Evolutionary conservation across 345 rosid species (phyloP).

Genomic region (Hypericum perforatum): DNA sequence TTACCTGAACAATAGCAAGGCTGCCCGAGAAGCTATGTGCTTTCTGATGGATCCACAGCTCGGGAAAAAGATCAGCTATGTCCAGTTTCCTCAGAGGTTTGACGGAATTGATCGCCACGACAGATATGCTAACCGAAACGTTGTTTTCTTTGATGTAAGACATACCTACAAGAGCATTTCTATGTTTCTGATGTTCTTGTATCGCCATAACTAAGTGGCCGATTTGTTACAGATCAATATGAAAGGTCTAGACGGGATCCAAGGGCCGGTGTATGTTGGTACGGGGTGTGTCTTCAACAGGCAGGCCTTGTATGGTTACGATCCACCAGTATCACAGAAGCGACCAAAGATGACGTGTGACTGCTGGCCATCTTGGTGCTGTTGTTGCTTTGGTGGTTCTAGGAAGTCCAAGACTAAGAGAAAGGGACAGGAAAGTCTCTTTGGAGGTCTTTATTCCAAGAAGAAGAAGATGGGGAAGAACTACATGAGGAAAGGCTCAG

Average conservation of each 20-base stretch:
- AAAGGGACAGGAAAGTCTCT: constrained; percentile 45
- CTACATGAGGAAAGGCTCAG: constrained; percentile 54
- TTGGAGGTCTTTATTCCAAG: constrained; percentile 41
- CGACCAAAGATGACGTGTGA: constrained; percentile 95
- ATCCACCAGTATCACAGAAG: constrained; percentile 83
- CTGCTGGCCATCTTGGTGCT: constrained; percentile 93
- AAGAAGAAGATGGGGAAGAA: constrained; percentile 64
- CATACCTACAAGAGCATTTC: no score
- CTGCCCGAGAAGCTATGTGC: constrained; percentile 92
- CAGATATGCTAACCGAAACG: constrained; percentile 87
- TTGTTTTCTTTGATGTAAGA: constrained; percentile 89
- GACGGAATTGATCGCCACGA: constrained; percentile 94
- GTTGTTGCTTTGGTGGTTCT: constrained; percentile 86
- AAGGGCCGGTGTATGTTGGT: constrained; percentile 96
- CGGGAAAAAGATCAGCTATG: constrained; percentile 92
- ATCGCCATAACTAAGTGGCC: neutral
- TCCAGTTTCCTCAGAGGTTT: constrained; percentile 93
- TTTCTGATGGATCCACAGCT: constrained; percentile 95
- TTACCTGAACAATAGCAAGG: constrained; percentile 85
- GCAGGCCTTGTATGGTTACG: constrained; percentile 89
- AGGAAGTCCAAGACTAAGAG: constrained; percentile 69
- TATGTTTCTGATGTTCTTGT: no score
- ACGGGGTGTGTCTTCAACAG: constrained; percentile 94
- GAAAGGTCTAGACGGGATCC: constrained; percentile 86
- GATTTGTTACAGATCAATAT: constrained; percentile 57